Evolutionary conservation across 2,329 filamentous ascomycete species (phyloP).

Genomic region (Sarocladiaceae sp.): DNA sequence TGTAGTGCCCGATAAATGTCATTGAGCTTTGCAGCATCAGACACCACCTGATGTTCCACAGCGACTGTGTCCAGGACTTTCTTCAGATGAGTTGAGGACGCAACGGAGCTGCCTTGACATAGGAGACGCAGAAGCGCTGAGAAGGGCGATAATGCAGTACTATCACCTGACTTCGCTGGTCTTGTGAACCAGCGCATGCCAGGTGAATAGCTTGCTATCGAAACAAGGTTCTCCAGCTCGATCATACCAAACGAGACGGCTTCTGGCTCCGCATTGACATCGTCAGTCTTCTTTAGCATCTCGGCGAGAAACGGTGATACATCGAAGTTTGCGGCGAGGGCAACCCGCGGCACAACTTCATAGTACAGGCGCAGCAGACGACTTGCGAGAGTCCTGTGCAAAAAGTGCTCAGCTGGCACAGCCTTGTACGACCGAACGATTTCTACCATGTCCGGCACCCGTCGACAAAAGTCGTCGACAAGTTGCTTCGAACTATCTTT

Average conservation of each 20-base stretch:
- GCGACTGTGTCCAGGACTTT: slow-evolving; percentile 55
- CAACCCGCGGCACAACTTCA: slow-evolving; percentile 70
- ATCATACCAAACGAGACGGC: slow-evolving; percentile 54
- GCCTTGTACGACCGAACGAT: slow-evolving; percentile 68
- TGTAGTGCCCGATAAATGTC: slow-evolving; percentile 42
- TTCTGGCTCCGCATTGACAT: slow-evolving; percentile 39
- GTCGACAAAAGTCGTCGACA: slow-evolving; percentile 66
- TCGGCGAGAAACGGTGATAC: slow-evolving; percentile 70
- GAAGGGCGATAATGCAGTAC: slow-evolving; percentile 52
- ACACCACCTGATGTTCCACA: slow-evolving; percentile 61
- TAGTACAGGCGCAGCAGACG: slow-evolving; percentile 81
- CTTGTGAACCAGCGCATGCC: slow-evolving; percentile 90
- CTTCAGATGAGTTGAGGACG: slow-evolving; percentile 37
- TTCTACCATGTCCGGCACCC: slow-evolving; percentile 77
- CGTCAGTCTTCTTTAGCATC: slow-evolving; percentile 56
- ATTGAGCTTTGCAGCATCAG: slow-evolving; percentile 29
- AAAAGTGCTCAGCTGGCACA: slow-evolving; percentile 58
- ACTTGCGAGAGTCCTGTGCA: slow-evolving; percentile 74
- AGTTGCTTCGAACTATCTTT: slow-evolving; percentile 61
- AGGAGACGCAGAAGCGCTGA: slow-evolving; percentile 56
- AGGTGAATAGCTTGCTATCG: slow-evolving; percentile 72
- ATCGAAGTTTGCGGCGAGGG: slow-evolving; percentile 80
- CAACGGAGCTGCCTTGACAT: slow-evolving; percentile 21
- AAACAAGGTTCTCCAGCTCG: slow-evolving; percentile 74
- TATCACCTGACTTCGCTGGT: slow-evolving; percentile 49